Evolutionary conservation across 768 basidiomycete species (phyloP).

Genomic region (Kwoniella europaea): DNA sequence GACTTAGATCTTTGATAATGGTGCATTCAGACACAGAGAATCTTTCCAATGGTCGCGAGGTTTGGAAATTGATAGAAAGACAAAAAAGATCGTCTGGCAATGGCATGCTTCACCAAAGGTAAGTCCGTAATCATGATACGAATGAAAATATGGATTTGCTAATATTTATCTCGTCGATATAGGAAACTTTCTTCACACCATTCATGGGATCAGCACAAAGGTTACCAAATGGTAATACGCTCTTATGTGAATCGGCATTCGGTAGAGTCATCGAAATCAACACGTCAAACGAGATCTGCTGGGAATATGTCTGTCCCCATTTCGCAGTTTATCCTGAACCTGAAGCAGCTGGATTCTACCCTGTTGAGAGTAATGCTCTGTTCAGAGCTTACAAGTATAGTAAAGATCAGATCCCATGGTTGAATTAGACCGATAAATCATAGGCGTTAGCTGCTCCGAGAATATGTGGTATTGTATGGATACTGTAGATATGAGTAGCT

Average conservation of each 20-base stretch:
- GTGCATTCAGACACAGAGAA: constrained; percentile 40
- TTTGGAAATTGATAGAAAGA: constrained; percentile 32
- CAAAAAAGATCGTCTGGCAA: constrained; percentile 34
- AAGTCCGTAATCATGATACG: not conserved
- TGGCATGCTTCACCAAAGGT: constrained; percentile 26
- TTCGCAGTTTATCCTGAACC: constrained; percentile 48
- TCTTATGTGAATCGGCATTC: constrained; percentile 28
- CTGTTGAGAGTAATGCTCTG: constrained; percentile 23
- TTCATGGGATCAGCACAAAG: constrained; percentile 35
- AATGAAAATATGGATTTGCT: not conserved
- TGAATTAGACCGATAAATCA: not conserved
- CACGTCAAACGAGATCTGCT: constrained; percentile 41
- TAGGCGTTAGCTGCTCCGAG: not conserved
- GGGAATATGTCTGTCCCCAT: constrained; percentile 31
- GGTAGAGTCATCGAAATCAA: constrained; percentile 36
- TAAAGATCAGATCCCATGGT: constrained; percentile 29
- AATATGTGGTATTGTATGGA: no score
- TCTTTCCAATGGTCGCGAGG: constrained; percentile 36
- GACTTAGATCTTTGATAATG: constrained; percentile 52
- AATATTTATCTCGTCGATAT: not conserved
- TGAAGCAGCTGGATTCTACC: constrained; percentile 53
- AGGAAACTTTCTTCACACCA: constrained; percentile 34
- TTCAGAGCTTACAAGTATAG: constrained; percentile 33
- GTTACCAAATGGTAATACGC: constrained; percentile 30
- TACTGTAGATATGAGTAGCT: no score